Conservation (phyloP, 1,284 basidiomycete species). For the Agroathelia rolfsii region DNA sequence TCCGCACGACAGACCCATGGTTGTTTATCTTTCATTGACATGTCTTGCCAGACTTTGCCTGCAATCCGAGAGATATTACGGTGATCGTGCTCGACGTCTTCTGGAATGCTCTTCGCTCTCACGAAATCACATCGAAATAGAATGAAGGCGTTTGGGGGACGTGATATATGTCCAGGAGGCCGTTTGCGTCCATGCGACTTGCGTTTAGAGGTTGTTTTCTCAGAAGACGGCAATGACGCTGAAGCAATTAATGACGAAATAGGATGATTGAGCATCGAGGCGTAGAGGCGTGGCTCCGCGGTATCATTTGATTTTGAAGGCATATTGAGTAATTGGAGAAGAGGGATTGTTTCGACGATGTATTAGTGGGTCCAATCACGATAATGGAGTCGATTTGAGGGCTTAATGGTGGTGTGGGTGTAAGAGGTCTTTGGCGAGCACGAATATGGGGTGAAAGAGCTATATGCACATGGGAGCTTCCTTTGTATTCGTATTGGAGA, state of each 20-base stretch:
- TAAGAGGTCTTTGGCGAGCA: too few relatives aligned
- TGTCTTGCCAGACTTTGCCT: slow-evolving; percentile 41
- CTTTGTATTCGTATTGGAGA: too few relatives aligned
- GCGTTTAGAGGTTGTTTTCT: slow-evolving; percentile 16
- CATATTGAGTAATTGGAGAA: too few relatives aligned
- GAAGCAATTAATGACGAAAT: neutral
- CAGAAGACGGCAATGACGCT: neutral
- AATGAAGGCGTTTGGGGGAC: slow-evolving; percentile 83
- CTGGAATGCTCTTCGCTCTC: slow-evolving; percentile 32
- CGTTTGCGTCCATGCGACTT: slow-evolving; percentile 37
- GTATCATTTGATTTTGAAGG: too few relatives aligned
- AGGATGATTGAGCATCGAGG: too few relatives aligned
- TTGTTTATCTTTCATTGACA: slow-evolving; percentile 31
- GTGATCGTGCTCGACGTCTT: slow-evolving; percentile 39
- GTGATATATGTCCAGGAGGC: slow-evolving; percentile 54
- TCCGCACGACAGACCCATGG: slow-evolving; percentile 42
- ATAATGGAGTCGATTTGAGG: too few relatives aligned
- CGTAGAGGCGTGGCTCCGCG: too few relatives aligned
- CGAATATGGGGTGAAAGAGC: too few relatives aligned
- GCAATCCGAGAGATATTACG: slow-evolving; percentile 48
- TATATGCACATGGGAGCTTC: too few relatives aligned
- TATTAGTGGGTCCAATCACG: too few relatives aligned
- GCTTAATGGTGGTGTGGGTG: too few relatives aligned
- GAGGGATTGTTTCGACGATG: too few relatives aligned
- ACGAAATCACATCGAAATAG: slow-evolving; percentile 67